Conservation (phyloP, 257 asterid genomes). For the Phtheirospermum japonicum region DNA sequence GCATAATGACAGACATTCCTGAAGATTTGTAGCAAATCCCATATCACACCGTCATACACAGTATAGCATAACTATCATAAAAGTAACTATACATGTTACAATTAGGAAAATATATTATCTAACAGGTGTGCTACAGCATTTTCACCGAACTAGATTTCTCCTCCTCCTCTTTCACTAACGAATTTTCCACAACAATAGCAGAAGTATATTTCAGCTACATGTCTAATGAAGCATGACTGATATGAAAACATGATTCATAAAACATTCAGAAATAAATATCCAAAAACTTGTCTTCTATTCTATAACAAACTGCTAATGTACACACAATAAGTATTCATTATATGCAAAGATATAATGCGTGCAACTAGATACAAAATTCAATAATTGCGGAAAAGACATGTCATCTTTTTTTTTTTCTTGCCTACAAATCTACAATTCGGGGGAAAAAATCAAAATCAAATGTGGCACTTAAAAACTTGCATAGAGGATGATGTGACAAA, state of each 20-base stretch:
- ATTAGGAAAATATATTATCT: no score
- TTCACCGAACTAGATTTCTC: slow-evolving; percentile 30
- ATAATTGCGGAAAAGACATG: not conserved
- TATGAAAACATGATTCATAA: slow-evolving; percentile 6
- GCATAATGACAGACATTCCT: not conserved
- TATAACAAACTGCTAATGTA: no score
- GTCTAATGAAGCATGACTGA: slow-evolving; percentile 12
- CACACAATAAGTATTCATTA: no score
- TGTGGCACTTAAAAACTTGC: no score
- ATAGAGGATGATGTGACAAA: no score
- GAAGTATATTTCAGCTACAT: slow-evolving; percentile 22
- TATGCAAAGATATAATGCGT: no score
- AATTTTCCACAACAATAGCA: slow-evolving; percentile 25
- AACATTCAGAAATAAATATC: not conserved
- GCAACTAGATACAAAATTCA: not conserved
- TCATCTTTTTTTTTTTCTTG: no score
- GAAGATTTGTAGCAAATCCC: not conserved
- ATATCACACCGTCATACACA: not conserved
- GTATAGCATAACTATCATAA: not conserved
- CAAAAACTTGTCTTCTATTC: no score
- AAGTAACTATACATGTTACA: not conserved
- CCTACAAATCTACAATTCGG: no score
- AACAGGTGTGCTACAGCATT: not conserved
- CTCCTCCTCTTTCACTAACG: slow-evolving; percentile 31
- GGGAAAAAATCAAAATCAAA: no score